Base-by-base conservation (phyloP, 805 yeast species). In the Suhomyces sp. region DNA sequence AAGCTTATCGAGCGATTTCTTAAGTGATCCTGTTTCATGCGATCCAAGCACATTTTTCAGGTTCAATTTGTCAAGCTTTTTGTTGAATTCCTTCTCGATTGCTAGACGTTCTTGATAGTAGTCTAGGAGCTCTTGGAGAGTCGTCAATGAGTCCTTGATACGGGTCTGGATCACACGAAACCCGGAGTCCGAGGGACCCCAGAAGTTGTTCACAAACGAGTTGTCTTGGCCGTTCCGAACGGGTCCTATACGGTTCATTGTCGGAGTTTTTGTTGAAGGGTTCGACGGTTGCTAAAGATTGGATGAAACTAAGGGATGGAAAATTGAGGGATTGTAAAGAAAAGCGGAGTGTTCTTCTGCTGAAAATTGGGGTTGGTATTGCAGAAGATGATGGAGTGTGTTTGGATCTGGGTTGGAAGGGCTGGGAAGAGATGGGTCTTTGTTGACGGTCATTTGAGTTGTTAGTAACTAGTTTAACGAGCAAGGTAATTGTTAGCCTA, bases 1-100 rank as follows among this genome's bases (percentile, higher is more conserved):
- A 33, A 88, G 62, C 16, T 68, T 64, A 30, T 82, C 87, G 7
- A 87, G 64, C 6, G 87, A 72, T 6, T 69, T 64, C 46, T 71
- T 76, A 39, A 83, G 56, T 0, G 78, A 60, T 0, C 90, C 91
- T 0, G 74, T 66, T 45, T 79, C 86, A 38, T 64, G 67, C 3
- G 74, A 52, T 1, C 88, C 90, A 4, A 78, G 56, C 1, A 63
- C 38, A 2, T 46, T 48, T 46, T 68, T 72, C 32, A 63, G 58
- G 14, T 84, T 62, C 15, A 87, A 60, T 11, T 71, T 65, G 28
- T 62, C 63, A 45, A 88, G 55, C 39, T 69, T 71, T 36, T 75
- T 72, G 24, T 80, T 62, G 50, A 84, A 85, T 17, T 88, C 95
- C 41, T 79, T 83, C 49, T 87, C 96, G 25, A 88, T 72, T 11